These are phyloP conservation scores for Saccharomycopsis fibuligera DNA, from an alignment of 805 yeast species.

Conservation along the genomic window DNA sequence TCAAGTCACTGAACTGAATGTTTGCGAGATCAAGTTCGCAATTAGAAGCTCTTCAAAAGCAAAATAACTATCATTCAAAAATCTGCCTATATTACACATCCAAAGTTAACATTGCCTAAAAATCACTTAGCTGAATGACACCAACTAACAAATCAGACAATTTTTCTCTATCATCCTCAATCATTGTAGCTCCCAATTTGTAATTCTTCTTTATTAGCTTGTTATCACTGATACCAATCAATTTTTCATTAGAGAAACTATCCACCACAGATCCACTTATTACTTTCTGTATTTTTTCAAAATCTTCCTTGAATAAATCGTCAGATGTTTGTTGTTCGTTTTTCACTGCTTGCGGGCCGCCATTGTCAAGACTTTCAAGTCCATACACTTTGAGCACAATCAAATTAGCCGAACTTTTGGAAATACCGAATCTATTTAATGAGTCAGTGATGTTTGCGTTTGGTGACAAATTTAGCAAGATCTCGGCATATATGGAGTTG, in stretches of 20 bases:
- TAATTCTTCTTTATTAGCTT: conserved; percentile 17
- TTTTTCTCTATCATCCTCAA: not conserved
- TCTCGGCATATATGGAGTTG: conserved; percentile 15
- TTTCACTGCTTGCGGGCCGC: too few relatives aligned
- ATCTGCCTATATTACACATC: too few relatives aligned
- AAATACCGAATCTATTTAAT: conserved; percentile 15
- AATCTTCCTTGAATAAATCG: not conserved
- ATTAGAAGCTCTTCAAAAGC: too few relatives aligned
- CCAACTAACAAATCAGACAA: conserved; percentile 11
- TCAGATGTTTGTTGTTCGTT: not conserved
- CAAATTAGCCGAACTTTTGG: conserved; percentile 4
- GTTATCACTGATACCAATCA: conserved; percentile 3
- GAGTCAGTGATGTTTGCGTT: conserved; percentile 14
- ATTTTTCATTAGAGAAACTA: conserved; percentile 2
- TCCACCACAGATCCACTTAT: not conserved
- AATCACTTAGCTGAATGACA: conserved; percentile 11
- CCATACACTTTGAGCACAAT: conserved; percentile 12
- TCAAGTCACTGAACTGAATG: too few relatives aligned
- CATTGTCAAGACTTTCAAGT: not conserved
- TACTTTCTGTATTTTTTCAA: not conserved
- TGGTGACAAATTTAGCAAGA: conserved; percentile 19
- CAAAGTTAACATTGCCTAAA: not conserved
- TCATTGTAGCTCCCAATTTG: conserved; percentile 12
- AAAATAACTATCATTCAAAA: too few relatives aligned
- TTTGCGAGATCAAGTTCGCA: too few relatives aligned